phyloP scores from a whole-genome alignment of 1,284 basidiomycete genomes.

The Xerocomus amazonicus region DNA sequence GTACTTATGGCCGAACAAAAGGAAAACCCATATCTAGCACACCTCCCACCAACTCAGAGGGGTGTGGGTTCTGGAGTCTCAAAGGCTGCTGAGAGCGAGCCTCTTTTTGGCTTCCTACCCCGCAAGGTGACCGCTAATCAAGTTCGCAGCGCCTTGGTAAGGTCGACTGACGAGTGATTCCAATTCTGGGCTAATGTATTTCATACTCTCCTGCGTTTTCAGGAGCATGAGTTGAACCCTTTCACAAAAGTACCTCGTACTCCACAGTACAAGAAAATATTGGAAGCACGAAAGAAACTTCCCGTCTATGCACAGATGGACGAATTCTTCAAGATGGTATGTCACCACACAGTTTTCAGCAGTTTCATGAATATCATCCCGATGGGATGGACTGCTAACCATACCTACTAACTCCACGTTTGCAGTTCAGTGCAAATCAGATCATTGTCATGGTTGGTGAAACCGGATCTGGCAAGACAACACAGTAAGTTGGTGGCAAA shows the following conservation, averaged over 20 bases:
- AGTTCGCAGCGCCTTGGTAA: conserved; percentile 70
- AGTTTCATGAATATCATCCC: conserved; percentile 29
- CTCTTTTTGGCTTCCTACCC: conserved; percentile 76
- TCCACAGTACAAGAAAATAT: conserved; percentile 81
- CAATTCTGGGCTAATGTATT: neutral
- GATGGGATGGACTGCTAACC: conserved; percentile 29
- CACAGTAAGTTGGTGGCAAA: conserved; percentile 62
- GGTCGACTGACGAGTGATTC: conserved; percentile 18
- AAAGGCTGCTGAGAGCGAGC: conserved; percentile 41
- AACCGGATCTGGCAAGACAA: conserved; percentile 98
- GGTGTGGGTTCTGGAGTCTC: conserved; percentile 16
- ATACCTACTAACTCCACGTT: conserved; percentile 8
- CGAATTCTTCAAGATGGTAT: conserved; percentile 82
- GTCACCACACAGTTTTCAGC: conserved; percentile 28
- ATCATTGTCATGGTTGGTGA: conserved; percentile 97
- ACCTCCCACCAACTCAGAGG: conserved; percentile 37
- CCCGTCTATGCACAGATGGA: conserved; percentile 94
- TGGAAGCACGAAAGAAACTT: conserved; percentile 81
- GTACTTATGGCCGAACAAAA: conserved; percentile 14
- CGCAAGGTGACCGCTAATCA: conserved; percentile 73
- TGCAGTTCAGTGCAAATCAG: conserved; percentile 80
- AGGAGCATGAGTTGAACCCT: conserved; percentile 86
- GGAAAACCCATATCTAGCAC: conserved; percentile 60
- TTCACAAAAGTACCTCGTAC: conserved; percentile 83
- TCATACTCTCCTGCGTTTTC: neutral